Base-by-base conservation (phyloP, 2,329 filamentous ascomycete genomes). In the Cladophialophora bantiana region DNA sequence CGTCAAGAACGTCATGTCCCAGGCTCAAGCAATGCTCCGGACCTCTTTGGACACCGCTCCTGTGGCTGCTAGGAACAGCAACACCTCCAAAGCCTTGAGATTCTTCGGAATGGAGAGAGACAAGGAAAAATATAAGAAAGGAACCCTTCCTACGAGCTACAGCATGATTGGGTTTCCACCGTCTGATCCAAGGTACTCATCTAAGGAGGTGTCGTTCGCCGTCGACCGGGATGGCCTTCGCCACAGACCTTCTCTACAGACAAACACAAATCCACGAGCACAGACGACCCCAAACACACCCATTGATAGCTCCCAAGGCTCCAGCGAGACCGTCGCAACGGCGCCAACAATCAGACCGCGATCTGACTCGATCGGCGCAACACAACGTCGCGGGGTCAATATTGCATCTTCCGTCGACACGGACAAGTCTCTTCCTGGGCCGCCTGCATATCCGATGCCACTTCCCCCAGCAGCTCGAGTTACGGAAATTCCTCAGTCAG, bases 61-160 rank as follows among this genome's bases (percentile, higher is more conserved):
- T 13, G 26, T 63, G 10, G 34, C 65, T n/a, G 35, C 52, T 7
- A 67, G 63, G 53, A 63, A 48, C 31, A 65, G 62, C 56, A 65
- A 55, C 60, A 52, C 63, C 10, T 68, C 68, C 15, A 70, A 70
- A 34, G 68, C 68, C 32, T 35, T 68, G 38, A 60, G 68, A 36
- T 70, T 70, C 35, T 61, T 70, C 18, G 68, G 68, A 35, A 66
- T 70, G 68, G 68, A 68, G 31, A 53, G 54, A 34, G 62, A 68
- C 36, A 70, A 66, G 60, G 64, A 66, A 32, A 66, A 59, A 50
- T 61, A 45, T 45, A 62, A 48, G 48, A 64, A 54, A 32, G 38
- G 50, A 13, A 56, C 31, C 4, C 38, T 70, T 12, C 63, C 66
- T 48, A 53, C 52, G 40, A 70, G 68, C 45, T 64, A 60, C 13